Base-by-base conservation (phyloP, 176 grass and related monocot species). In the Aegilops tauschii region DNA sequence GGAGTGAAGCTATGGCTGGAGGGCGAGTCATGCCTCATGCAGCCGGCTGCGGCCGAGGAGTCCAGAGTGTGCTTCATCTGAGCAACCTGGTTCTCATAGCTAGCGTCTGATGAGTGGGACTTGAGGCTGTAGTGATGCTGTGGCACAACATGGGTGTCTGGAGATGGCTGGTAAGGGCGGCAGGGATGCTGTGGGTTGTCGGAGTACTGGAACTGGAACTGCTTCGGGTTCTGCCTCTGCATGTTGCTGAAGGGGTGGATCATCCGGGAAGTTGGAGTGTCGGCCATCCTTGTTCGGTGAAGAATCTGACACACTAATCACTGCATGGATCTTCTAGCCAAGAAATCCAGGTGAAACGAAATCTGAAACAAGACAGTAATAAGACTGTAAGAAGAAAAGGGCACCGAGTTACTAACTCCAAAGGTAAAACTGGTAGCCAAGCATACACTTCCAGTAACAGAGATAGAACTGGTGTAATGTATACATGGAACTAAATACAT, bases 51-150 rank as follows among this genome's bases (percentile, higher is more conserved):
- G 18, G 86, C 80, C 18, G 91, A 95, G 31, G 91, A 95, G 72
- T 95, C 89, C 44, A 93, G n/a, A 23, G 93, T 93, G 62, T 86
- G 89, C 31, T 56, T 72, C 64, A 45, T 80, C 68, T 79, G 56
- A 39, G 65, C 78, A 45, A 9, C 76, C 69, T 86, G 79, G 39
- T 82, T 81, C 18, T 86, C 85, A 25, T 64, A 90, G 4, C 52
- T 69, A 76, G 74, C 74, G 40, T 92, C 87, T 1, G 85, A 77
- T 20, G 90, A 92, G 39, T 72, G 80, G 5, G 78, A 86, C 34
- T 83, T 87, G 61, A 80, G 30, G 75, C 20, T 64, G 11, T 81
- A 77, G 1, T 66, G 81, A 12, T 72, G 82, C 1, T 87, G 84
- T 3, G 78, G 82, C 8, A n/a, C 67, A 6, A 80, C 69, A 0